Evolutionary conservation across 768 basidiomycete genomes (phyloP).

Genomic region (Psilocybe sp.): DNA sequence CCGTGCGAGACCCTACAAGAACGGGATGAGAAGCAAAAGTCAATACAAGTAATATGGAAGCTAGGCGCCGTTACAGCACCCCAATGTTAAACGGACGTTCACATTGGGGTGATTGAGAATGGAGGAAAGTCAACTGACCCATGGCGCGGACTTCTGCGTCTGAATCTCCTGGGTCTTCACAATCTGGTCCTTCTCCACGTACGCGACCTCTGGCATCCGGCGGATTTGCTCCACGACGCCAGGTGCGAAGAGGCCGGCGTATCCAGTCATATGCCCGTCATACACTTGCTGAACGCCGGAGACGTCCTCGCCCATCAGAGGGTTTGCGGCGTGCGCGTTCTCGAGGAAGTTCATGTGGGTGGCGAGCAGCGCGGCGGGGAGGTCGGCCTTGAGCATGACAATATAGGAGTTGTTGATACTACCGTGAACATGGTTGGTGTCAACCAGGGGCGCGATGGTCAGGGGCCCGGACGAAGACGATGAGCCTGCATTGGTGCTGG

Average conservation of each 20-base stretch:
- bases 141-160: slow-evolving; percentile 71
- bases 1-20: slow-evolving; percentile 83
- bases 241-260: slow-evolving; percentile 76
- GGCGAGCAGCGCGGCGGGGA: slow-evolving; percentile 52
- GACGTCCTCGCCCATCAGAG: slow-evolving; percentile 43
- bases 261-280: slow-evolving; percentile 69
- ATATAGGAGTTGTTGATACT: slow-evolving; percentile 92
- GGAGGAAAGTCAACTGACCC: slow-evolving; percentile 52
- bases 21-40: slow-evolving; percentile 11
- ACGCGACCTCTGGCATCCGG: slow-evolving; percentile 84
- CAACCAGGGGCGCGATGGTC: slow-evolving; percentile 58
- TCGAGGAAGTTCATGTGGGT: slow-evolving; percentile 82
- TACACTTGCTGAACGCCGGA: slow-evolving; percentile 76
- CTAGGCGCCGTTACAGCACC: no score
- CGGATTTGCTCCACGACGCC: slow-evolving; percentile 74
- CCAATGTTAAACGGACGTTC: no score
- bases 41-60: no score
- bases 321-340: slow-evolving; percentile 53
- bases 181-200: slow-evolving; percentile 91
- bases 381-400: slow-evolving; percentile 77
- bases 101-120: slow-evolving; percentile 2
- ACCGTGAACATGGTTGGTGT: slow-evolving; percentile 62
- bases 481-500: slow-evolving; percentile 28
- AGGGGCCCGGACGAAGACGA: slow-evolving; percentile 38
- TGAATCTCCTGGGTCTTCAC: slow-evolving; percentile 65